Base-by-base conservation (phyloP, 2,329 filamentous ascomycete species). In the Penicillium rolfsii region DNA sequence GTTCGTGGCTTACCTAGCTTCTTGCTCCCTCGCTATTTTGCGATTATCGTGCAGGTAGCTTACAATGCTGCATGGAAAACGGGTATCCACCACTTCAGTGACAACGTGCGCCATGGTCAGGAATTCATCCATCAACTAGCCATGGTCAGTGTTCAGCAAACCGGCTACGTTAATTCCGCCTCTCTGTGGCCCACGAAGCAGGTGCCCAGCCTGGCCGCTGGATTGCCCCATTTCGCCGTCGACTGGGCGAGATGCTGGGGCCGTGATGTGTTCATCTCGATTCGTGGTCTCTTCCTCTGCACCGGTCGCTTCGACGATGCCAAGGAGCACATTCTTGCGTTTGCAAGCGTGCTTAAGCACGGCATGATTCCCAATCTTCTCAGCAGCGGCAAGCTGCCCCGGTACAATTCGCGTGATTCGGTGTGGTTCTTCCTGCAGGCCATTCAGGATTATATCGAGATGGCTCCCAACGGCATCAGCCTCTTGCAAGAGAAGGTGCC, bases 161-260 rank as follows among this genome's bases (percentile, higher is more conserved):
- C 91, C 9, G 94, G 95, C 5, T 87, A 90, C 63, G 91, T 97
- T 69, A 91, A 91, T 71, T 97, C 93, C 12, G 93, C 90, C 2
- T 98, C 94, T 0, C 80, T 99, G 11, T 97, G 92, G 84, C 94
- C 95, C 0, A 85, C 88, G 66, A 94, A 91, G 74, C 81, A 85
- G 22, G 93, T 97, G 0, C 91, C 94, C 1, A 94, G 90, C 52
- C 83, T 99, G 68, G 94, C 95, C 19, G 95, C 95, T 35, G 95
- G 95, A 16, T 81, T 99, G 50, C 95, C 95, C 38, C 95, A 99
- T 77, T 99, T 99, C 73, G 87, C 95, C 0, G 89, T 91, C 8
- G 89, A 93, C 70, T 99, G 95, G 93, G 93, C 94, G 53, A 87
- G 95, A 70, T 97, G 94, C 77, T 99, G 95, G 95, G 95, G 96